Evolutionary conservation across 2,329 filamentous ascomycete genomes (phyloP).

Genomic region (Orbilia javanica): DNA sequence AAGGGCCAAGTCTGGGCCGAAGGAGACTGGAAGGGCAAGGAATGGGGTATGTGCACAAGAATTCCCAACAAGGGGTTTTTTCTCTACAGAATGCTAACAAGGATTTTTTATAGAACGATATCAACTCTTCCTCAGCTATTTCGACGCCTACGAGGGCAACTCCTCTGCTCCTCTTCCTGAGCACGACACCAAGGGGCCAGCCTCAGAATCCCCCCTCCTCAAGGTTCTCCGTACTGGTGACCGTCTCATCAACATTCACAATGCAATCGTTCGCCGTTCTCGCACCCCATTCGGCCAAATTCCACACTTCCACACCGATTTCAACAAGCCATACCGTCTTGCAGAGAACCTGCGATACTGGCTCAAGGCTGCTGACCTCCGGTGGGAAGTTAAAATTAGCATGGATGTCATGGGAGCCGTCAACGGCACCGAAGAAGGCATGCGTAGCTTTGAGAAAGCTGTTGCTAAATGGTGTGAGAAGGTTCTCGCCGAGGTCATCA

Average conservation of each 20-base stretch:
- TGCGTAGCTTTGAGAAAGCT: conserved; percentile 85
- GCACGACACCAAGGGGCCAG: conserved; percentile 62
- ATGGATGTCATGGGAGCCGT: conserved; percentile 90
- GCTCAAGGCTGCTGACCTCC: conserved; percentile 93
- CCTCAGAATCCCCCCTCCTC: conserved; percentile 80
- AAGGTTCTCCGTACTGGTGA: conserved; percentile 81
- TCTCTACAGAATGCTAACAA: conserved; percentile 48
- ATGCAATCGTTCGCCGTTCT: conserved; percentile 85
- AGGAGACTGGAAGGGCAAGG: conserved; percentile 79
- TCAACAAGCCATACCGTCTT: conserved; percentile 90
- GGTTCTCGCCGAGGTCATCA: conserved; percentile 84
- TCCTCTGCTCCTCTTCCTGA: conserved; percentile 54
- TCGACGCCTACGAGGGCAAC: conserved; percentile 59
- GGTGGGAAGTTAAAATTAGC: conserved; percentile 87
- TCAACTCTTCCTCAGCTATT: conserved; percentile 63
- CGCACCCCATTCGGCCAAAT: conserved; percentile 89
- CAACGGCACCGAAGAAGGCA: conserved; percentile 77
- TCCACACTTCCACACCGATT: conserved; percentile 89
- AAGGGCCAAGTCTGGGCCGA: conserved; percentile 82
- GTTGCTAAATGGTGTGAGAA: conserved; percentile 84
- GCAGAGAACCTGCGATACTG: conserved; percentile 96
- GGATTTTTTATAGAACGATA: conserved; percentile 60
- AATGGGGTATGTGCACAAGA: conserved; percentile 69
- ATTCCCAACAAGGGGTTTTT: conserved; percentile 60
- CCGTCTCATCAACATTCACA: conserved; percentile 87